phyloP scores from a whole-genome alignment of 2,329 filamentous ascomycete species.

The Eurotiales sp. region DNA sequence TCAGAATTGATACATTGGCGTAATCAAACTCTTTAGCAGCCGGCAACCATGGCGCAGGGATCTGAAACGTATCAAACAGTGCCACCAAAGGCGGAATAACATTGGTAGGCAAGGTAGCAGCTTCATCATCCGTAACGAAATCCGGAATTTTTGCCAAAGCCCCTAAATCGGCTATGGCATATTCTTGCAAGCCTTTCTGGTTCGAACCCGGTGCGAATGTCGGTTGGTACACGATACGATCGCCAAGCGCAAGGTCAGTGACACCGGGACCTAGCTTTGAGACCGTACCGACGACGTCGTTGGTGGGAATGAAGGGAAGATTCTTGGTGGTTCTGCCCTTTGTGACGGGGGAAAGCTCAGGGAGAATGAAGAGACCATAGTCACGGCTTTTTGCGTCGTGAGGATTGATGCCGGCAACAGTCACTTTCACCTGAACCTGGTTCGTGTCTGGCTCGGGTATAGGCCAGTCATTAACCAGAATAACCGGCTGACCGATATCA shows the following conservation, averaged over 20 bases:
- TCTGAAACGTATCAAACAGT: slow-evolving; percentile 27
- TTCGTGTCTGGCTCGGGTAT: slow-evolving; percentile 28
- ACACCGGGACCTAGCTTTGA: slow-evolving; percentile 25
- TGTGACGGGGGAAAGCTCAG: background rate
- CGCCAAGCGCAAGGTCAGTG: slow-evolving; percentile 25
- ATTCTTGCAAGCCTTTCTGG: slow-evolving; percentile 36
- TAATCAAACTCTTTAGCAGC: slow-evolving; percentile 9
- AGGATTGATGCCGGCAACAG: slow-evolving; percentile 23
- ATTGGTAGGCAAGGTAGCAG: slow-evolving; percentile 36
- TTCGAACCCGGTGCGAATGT: slow-evolving; percentile 23
- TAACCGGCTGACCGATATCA: background rate
- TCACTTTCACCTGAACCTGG: slow-evolving; percentile 38
- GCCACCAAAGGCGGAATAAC: slow-evolving; percentile 30
- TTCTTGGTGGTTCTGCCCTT: slow-evolving; percentile 11
- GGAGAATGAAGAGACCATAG: slow-evolving; percentile 31
- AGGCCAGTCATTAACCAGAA: slow-evolving; percentile 16
- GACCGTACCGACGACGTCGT: slow-evolving; percentile 35
- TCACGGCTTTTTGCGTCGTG: slow-evolving; percentile 42
- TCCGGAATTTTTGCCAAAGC: slow-evolving; percentile 31
- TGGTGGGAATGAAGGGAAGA: slow-evolving; percentile 30
- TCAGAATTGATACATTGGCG: slow-evolving; percentile 17
- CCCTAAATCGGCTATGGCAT: slow-evolving; percentile 30
- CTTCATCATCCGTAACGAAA: slow-evolving; percentile 32
- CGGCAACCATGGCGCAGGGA: slow-evolving; percentile 19
- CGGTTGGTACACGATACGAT: slow-evolving; percentile 22